Percentiles rank a stretch among this genome's conserved stretches.
These are phyloP conservation scores for Nymphaea colorata DNA, from an alignment of 164 flowering plant genomes.

Conservation along the genomic window DNA sequence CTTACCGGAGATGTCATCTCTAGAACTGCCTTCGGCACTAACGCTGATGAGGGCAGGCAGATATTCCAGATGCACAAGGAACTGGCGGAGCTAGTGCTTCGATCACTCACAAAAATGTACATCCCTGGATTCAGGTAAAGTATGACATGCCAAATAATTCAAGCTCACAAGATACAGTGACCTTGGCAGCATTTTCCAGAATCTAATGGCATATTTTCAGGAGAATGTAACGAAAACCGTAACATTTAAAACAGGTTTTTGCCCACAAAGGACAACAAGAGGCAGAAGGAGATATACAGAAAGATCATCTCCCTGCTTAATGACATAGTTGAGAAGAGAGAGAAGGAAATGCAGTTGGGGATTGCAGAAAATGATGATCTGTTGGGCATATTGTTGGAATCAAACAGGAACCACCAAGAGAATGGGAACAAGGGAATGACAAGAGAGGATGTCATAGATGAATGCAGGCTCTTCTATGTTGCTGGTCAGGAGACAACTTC, in stretches of 20 bases:
- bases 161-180: too few relatives aligned
- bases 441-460: constrained; percentile 6
- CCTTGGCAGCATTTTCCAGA: too few relatives aligned
- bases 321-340: constrained; percentile 10
- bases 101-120: constrained; percentile 1
- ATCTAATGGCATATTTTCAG: too few relatives aligned
- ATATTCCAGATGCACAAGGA: constrained; percentile 19
- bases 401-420: constrained; percentile 3
- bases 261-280: constrained; percentile 10
- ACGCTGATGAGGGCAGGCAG: constrained; percentile 18
- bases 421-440: constrained; percentile 15
- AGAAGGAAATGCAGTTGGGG: constrained; percentile 6
- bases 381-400: constrained; percentile 10
- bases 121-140: constrained; percentile 25
- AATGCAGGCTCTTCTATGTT: background rate
- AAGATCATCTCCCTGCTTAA: constrained; percentile 1
- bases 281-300: constrained; percentile 3
- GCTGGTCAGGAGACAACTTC: constrained; percentile 1
- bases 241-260: constrained; percentile 4
- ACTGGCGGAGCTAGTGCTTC: constrained; percentile 1
- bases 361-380: constrained; percentile 5
- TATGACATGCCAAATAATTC: too few relatives aligned
- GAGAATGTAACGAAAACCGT: too few relatives aligned
- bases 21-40: constrained; percentile 24
- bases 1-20: constrained; percentile 22